Percentiles rank a stretch among this genome's conserved stretches.
These are phyloP conservation scores for Bruguiera gymnorhiza DNA, from an alignment of 345 rosid genomes.

Conservation along the genomic window DNA sequence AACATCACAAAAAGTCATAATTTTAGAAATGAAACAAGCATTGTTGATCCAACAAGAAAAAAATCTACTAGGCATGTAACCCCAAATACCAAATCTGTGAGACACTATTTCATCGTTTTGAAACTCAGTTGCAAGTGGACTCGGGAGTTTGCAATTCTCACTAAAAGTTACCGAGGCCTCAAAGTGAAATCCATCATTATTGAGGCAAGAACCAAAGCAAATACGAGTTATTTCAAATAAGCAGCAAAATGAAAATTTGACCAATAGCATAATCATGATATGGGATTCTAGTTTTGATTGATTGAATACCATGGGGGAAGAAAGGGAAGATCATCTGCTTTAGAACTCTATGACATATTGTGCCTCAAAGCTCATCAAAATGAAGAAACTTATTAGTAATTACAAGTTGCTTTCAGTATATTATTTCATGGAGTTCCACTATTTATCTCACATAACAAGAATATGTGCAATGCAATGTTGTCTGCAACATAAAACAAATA, in stretches of 20 bases:
- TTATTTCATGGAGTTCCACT: background rate
- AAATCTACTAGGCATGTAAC: too few relatives aligned
- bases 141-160: background rate
- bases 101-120: background rate
- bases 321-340: background rate
- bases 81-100: background rate
- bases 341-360: background rate
- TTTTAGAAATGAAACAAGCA: background rate
- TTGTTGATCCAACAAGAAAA: background rate
- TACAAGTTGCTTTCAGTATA: background rate
- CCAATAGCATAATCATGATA: background rate
- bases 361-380: background rate
- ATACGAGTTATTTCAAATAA: background rate
- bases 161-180: background rate
- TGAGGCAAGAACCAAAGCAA: background rate
- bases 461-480: background rate
- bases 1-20: too few relatives aligned
- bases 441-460: conserved; percentile 1
- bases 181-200: background rate
- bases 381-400: too few relatives aligned
- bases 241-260: background rate
- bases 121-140: background rate
- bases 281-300: background rate
- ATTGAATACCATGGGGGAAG: background rate
- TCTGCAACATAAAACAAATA: conserved; percentile 5